phyloP scores from a whole-genome alignment of 192 early-diverging fungal species.

The Funneliformis mosseae region DNA sequence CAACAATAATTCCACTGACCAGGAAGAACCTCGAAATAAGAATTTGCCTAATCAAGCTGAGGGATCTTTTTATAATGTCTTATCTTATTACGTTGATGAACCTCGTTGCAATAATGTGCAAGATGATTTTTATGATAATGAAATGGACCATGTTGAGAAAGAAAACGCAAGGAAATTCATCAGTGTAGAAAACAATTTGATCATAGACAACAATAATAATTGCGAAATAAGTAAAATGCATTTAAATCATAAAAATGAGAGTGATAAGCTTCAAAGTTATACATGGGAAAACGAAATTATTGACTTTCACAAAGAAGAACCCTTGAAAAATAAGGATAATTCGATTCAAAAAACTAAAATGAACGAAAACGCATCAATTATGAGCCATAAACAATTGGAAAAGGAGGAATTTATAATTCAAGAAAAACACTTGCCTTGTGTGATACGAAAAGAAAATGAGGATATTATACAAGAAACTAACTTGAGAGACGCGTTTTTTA shows the following conservation, averaged over 20 bases:
- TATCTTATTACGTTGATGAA: background rate
- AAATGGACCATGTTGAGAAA: background rate
- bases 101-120: background rate
- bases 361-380: background rate
- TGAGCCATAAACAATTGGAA: background rate
- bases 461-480: no score
- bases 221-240: background rate
- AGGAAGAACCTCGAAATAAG: background rate
- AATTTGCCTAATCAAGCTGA: background rate
- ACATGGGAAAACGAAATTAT: background rate
- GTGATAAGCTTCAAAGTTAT: background rate
- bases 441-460: no score
- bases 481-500: no score
- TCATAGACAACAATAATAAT: background rate
- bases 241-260: background rate
- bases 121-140: background rate
- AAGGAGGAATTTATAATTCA: no score
- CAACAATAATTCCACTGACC: no score
- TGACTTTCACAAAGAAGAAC: background rate
- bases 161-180: background rate
- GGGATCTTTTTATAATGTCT: background rate
- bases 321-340: background rate
- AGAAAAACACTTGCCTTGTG: no score
- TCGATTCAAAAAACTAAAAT: background rate
- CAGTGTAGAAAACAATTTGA: background rate